Evolutionary conservation across 495 filamentous ascomycete species (phyloP), one percentile per base, ranked within the genome.

Genomic region (Daldinia childiae): DNA sequence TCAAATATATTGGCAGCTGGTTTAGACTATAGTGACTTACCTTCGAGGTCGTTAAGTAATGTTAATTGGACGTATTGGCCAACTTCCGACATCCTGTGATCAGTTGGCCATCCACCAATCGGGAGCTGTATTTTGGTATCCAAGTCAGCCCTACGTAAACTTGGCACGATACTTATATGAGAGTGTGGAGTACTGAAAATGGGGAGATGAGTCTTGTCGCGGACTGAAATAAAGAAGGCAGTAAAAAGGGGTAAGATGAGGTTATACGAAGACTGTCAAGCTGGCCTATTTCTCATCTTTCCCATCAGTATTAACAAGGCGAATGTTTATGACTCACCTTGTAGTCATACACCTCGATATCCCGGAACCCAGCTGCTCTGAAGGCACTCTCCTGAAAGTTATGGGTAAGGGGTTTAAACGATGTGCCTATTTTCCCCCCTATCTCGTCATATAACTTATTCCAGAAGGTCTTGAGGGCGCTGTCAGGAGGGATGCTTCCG

Each of bases 301-400:
- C 50, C 26, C 15, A 15, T 54, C 12, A 8, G 30, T 30, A 14
- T 2, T 4, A 29, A 12, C 7, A 17, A 30, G 7, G 2, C 27
- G 7, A 29, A 29, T n/a, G 1, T 30, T 15, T n/a, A 27, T 30
- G 8, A 60, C 64, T 45, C 11, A 72, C 69, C 64, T 73, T 73
- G 17, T 58, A 73, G 30, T 55, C 58, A 12, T 27, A 43, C 43
- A 58, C 48, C 26, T 69, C 45, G 8, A 73, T 88, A 74, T 92
- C 88, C 5, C 83, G 80, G 45, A 86, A 83, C 56, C 92, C 84
- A 11, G 88, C 84, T 11, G 70, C 74, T 34, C 88, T 85, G 60
- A 94, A 90, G 11, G 79, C 78, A 43, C 84, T 83, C 41, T 82
- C 82, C 66, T 85, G 79, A 75, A 86, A 87, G 62, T 86, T 82